Evolutionary conservation across 2,329 filamentous ascomycete genomes (phyloP).

Genomic region (Ophiosphaerella narmari): DNA sequence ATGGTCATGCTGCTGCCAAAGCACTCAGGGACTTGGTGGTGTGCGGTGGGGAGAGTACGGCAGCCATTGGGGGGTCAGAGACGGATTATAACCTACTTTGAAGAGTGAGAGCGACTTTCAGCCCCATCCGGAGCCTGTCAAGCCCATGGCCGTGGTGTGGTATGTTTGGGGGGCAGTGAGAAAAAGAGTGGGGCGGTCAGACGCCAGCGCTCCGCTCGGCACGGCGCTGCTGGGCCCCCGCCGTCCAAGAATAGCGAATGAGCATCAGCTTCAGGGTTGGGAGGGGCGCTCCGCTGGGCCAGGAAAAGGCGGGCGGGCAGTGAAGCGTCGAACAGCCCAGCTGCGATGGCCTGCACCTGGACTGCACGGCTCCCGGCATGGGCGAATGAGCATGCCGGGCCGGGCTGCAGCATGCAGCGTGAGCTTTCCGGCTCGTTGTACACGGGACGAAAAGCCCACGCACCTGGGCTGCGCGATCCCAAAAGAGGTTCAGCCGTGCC

Average conservation of each 20-base stretch:
- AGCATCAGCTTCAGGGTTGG: conserved; percentile 18
- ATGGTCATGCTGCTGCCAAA: conserved; percentile 32
- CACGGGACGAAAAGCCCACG: conserved; percentile 17
- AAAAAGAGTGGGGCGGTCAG: conserved; percentile 43
- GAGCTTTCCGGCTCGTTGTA: conserved; percentile 19
- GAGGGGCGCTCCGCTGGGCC: conserved; percentile 7
- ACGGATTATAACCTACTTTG: conserved; percentile 29
- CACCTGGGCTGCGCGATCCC: conserved; percentile 27
- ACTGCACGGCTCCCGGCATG: conserved; percentile 13
- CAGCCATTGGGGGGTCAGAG: conserved; percentile 33
- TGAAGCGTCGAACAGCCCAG: conserved; percentile 19
- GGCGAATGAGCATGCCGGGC: conserved; percentile 16
- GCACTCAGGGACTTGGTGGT: conserved; percentile 21
- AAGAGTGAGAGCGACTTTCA: conserved; percentile 24
- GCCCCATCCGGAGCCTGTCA: conserved; percentile 37
- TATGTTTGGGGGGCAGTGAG: conserved; percentile 43
- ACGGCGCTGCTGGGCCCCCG: conserved; percentile 36
- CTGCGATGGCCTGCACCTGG: conserved; percentile 21
- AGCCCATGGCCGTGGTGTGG: conserved; percentile 25
- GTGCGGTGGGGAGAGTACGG: conserved; percentile 16
- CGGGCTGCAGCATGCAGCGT: conserved; percentile 7
- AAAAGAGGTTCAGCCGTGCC: conserved; percentile 13
- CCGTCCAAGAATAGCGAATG: conserved; percentile 28
- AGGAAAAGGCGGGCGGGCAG: conserved; percentile 32
- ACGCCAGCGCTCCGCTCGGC: conserved; percentile 31